Evolutionary conservation across 2,329 filamentous ascomycete species (phyloP).

Genomic region (Aspergillus fischeri): DNA sequence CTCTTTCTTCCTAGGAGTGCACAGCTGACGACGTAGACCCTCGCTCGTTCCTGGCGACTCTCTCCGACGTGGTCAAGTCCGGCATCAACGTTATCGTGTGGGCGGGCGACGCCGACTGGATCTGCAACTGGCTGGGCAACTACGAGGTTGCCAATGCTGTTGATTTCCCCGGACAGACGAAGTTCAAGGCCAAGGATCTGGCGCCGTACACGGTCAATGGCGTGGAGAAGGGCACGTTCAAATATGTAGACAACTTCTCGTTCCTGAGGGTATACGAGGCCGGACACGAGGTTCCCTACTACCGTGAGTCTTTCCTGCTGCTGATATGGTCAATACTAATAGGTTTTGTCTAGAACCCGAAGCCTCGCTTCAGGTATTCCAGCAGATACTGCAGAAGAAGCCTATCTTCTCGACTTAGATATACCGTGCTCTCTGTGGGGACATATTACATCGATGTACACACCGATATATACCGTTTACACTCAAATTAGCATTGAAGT

Average conservation of each 20-base stretch:
- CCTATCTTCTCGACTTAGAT: constrained; percentile 18
- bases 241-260: constrained; percentile 47
- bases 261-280: constrained; percentile 49
- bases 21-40: constrained; percentile 26
- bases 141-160: constrained; percentile 46
- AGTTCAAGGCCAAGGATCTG: constrained; percentile 39
- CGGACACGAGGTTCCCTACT: constrained; percentile 49
- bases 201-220: constrained; percentile 49
- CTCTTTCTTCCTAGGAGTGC: background rate
- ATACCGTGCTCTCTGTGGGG: background rate
- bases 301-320: constrained; percentile 36
- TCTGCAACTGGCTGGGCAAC: constrained; percentile 57
- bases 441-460: background rate
- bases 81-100: constrained; percentile 51
- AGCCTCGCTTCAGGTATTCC: constrained; percentile 45
- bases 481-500: background rate
- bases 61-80: constrained; percentile 46
- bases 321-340: constrained; percentile 13
- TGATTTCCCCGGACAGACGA: constrained; percentile 37
- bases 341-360: constrained; percentile 39
- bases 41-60: constrained; percentile 43
- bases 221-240: constrained; percentile 47
- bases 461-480: too few relatives aligned
- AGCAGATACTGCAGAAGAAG: constrained; percentile 39
- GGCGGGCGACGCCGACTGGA: constrained; percentile 57